Evolutionary conservation across 83 land plant genomes (phyloP), one percentile per base, ranked within the genome.

Genomic region (Picea abies): DNA sequence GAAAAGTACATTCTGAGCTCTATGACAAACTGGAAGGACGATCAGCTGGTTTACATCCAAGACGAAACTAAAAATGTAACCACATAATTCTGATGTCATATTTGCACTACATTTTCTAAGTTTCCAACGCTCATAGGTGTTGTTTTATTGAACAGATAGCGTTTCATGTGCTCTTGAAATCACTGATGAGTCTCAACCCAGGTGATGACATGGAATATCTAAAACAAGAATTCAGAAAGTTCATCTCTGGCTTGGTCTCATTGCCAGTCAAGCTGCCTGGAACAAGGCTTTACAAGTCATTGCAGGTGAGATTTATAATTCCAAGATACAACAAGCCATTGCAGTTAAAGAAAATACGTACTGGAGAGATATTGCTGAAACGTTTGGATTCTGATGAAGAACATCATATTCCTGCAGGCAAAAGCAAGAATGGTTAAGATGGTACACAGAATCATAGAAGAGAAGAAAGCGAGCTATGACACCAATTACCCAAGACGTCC

Each of bases 211-310:
- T 91, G 91, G 86, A 91, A 69, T 73, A 78, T 47, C 80, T 91
- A 12, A 89, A 84, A 71, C 82, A 85, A 78, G 86, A 91, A 60
- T 91, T 91, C 79, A 85, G 83, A 76, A 88, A 89, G 75, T 91
- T 91, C 81, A 91, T 85, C 63, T 81, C 85, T 0, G 93, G 93
- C 22, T 87, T 91, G 60, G 84, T 91, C 85, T 87, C 91, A 35
- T 81, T 91, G 65, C 93, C 93, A 8, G 25, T 91, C 23, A 91
- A 89, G 47, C 23, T 91, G 3, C 93, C 93, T 1, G 93, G 93
- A 35, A 87, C 76, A 56, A 77, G 78, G 44, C 93, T 91, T 56
- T 89, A 91, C 60, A 63, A 83, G 68, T 91, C 93, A 69, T 76
- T 91, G 41, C 89, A 91, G 93, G 93, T 86, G 73, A 86, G 88